A percentile compares a stretch with the other conserved stretches of the same genome.
Evolutionary conservation across 2,329 filamentous ascomycete genomes (phyloP).

Genomic region (Botrytis paeoniae): DNA sequence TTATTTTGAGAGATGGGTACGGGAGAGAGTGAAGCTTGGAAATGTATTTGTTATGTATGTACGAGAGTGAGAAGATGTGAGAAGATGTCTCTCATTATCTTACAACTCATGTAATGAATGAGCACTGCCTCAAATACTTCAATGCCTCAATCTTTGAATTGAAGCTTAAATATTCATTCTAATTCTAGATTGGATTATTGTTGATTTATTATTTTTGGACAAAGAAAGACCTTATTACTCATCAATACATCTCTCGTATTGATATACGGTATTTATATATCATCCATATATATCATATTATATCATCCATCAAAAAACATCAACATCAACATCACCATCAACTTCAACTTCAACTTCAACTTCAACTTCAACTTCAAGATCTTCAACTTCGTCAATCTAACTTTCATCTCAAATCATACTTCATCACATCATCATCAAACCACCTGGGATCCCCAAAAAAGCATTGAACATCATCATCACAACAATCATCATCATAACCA

Average conservation of each 20-base stretch:
- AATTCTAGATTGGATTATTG: background rate
- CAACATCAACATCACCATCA: no score
- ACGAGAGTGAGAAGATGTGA: background rate
- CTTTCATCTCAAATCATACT: background rate
- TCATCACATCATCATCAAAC: background rate
- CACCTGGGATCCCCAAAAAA: background rate
- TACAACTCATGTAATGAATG: background rate
- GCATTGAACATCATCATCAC: background rate
- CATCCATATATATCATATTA: no score
- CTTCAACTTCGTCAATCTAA: background rate
- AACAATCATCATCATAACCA: background rate
- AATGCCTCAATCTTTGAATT: background rate
- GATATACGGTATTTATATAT: no score
- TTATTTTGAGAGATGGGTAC: slow-evolving; percentile 2
- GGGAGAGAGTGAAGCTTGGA: background rate
- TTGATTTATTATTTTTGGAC: no score
- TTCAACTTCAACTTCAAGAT: background rate
- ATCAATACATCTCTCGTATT: background rate
- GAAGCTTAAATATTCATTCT: background rate
- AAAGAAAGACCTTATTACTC: background rate
- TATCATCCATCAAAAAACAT: no score
- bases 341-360: background rate
- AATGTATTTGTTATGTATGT: background rate
- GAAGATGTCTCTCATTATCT: background rate
- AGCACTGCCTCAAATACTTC: background rate